These are phyloP conservation scores for Prunus salicina DNA, from an alignment of 306 rosid genomes.

Conservation along the genomic window DNA sequence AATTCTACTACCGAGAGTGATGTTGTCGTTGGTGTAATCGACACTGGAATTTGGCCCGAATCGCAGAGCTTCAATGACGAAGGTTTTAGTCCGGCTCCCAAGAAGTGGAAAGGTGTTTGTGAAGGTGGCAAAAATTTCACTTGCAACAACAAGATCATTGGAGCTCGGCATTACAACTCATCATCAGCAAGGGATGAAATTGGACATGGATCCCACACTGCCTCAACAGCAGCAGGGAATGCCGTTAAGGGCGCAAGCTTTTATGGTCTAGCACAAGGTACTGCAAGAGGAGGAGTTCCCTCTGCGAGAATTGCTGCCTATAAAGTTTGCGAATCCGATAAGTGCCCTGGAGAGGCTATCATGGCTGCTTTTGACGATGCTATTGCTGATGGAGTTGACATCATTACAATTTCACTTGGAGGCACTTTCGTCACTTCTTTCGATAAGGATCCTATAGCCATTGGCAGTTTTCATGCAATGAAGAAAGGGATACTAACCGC, in stretches of 20 bases:
- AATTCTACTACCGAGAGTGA: slow-evolving; percentile 17
- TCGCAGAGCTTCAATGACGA: slow-evolving; percentile 28
- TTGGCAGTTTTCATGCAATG: background rate
- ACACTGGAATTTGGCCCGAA: slow-evolving; percentile 45
- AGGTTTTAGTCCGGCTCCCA: slow-evolving; percentile 34
- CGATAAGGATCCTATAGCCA: background rate
- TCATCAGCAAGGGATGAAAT: background rate
- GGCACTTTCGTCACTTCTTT: background rate
- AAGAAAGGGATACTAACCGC: background rate
- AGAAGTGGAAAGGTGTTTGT: slow-evolving; percentile 26
- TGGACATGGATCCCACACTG: background rate
- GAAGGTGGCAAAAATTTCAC: slow-evolving; percentile 23
- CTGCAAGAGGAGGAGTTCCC: background rate
- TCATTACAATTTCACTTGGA: background rate
- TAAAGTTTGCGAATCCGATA: background rate
- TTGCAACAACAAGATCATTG: slow-evolving; percentile 29
- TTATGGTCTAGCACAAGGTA: background rate
- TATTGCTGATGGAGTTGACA: slow-evolving; percentile 7
- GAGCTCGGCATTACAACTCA: background rate
- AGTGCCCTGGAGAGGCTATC: background rate
- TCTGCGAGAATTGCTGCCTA: background rate
- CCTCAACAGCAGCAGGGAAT: background rate
- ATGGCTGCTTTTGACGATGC: slow-evolving; percentile 1
- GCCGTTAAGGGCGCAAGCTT: background rate
- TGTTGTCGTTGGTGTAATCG: slow-evolving; percentile 31